phyloP scores from a whole-genome alignment of 2,329 filamentous ascomycete genomes.

The Juglanconis oblonga region DNA sequence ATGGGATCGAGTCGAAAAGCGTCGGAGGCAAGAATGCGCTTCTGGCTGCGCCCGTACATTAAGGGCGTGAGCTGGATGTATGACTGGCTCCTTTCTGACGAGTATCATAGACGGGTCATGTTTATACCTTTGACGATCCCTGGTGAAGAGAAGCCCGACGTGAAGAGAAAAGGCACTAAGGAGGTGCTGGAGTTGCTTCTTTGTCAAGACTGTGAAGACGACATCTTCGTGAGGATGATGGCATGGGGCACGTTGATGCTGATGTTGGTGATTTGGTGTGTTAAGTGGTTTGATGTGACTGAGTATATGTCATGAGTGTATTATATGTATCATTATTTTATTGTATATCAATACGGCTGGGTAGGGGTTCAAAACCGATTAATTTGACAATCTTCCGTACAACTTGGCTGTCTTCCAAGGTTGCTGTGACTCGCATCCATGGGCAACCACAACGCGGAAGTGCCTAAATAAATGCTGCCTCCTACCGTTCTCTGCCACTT shows the following conservation, averaged over 20 bases:
- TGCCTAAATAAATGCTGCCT: neutral
- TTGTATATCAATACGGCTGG: neutral
- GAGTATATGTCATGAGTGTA: neutral
- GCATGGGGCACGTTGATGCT: slow-evolving; percentile 4
- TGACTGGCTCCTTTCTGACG: neutral
- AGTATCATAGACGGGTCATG: neutral
- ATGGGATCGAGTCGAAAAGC: slow-evolving; percentile 9
- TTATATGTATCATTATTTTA: neutral
- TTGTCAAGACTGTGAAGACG: neutral
- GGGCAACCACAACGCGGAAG: neutral
- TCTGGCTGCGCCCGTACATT: slow-evolving; percentile 17
- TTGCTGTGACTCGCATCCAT: too few relatives aligned
- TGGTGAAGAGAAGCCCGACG: neutral
- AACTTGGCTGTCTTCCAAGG: neutral
- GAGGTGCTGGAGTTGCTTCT: slow-evolving; percentile 6
- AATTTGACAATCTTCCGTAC: neutral
- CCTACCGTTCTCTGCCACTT: neutral
- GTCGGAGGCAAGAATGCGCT: slow-evolving; percentile 7
- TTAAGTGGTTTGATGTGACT: slow-evolving; percentile 9
- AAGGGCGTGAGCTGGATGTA: neutral
- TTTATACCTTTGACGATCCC: neutral
- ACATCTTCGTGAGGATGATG: slow-evolving; percentile 17
- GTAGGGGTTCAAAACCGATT: neutral
- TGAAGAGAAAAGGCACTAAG: slow-evolving; percentile 4
- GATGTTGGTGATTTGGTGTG: slow-evolving; percentile 5